A percentile compares a stretch with the other conserved stretches of the same genome.
Evolutionary conservation across 176 grass and related monocot species (phyloP).

Genomic region (Alopecurus myosuroides): DNA sequence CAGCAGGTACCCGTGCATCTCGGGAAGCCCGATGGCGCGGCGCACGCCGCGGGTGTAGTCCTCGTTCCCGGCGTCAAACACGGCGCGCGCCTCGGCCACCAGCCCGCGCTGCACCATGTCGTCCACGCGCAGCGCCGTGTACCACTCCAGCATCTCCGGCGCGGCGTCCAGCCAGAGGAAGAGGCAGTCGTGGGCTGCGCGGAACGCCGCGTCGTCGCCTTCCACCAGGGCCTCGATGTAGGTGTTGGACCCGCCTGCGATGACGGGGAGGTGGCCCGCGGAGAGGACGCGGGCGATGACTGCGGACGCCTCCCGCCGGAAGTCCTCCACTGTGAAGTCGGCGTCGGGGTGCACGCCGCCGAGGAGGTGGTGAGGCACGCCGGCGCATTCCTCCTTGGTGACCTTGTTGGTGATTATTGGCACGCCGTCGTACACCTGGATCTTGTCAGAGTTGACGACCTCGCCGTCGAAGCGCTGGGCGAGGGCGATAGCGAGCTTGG

Average conservation of each 20-base stretch:
- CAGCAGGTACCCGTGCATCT: slow-evolving; percentile 52
- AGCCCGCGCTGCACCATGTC: slow-evolving; percentile 52
- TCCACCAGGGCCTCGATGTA: slow-evolving; percentile 27
- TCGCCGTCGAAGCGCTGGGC: slow-evolving; percentile 44
- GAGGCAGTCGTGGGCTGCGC: background rate
- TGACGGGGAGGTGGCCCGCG: slow-evolving; percentile 37
- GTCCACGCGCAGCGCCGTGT: slow-evolving; percentile 47
- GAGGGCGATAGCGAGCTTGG: slow-evolving; percentile 55
- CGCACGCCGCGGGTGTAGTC: slow-evolving; percentile 62
- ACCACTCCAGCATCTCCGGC: slow-evolving; percentile 24
- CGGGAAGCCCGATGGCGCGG: slow-evolving; percentile 53
- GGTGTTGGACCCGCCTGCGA: slow-evolving; percentile 50
- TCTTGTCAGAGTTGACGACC: slow-evolving; percentile 36
- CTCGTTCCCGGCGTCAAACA: slow-evolving; percentile 25
- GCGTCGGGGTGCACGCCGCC: slow-evolving; percentile 1
- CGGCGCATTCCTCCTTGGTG: slow-evolving; percentile 1
- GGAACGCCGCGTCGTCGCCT: slow-evolving; percentile 9
- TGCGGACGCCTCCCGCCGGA: slow-evolving; percentile 22
- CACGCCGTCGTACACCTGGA: slow-evolving; percentile 25
- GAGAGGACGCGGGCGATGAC: slow-evolving; percentile 14
- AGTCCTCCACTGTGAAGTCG: slow-evolving; percentile 52
- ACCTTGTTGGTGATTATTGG: slow-evolving; percentile 23
- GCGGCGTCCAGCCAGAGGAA: slow-evolving; percentile 47
- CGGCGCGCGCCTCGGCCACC: slow-evolving; percentile 42
- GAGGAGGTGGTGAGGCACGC: slow-evolving; percentile 27